Evolutionary conservation across 2,329 filamentous ascomycete species (phyloP).

Genomic region (Aspergillus versicolor): DNA sequence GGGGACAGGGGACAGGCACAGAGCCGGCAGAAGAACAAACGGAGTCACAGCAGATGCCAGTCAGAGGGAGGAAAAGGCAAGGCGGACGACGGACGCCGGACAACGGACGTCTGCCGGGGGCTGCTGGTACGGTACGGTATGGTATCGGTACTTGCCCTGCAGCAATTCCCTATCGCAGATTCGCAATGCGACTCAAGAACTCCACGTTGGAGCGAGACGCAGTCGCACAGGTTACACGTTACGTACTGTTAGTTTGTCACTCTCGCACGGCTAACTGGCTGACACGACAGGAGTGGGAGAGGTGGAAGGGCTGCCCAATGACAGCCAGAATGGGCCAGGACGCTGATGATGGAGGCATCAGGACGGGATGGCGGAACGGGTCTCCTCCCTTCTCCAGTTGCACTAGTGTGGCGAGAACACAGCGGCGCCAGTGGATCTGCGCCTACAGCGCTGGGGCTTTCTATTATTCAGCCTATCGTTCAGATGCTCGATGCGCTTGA

Average conservation of each 20-base stretch:
- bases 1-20: conserved; percentile 8
- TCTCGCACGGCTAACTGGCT: not conserved
- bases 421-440: not conserved
- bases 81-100: not conserved
- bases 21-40: conserved; percentile 9
- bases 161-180: not conserved
- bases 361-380: conserved; percentile 18
- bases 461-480: no score
- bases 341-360: not conserved
- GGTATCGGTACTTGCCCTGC: conserved; percentile 3
- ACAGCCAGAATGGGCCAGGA: not conserved
- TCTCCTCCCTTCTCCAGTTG: not conserved
- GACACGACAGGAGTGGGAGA: conserved; percentile 3
- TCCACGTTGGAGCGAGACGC: not conserved
- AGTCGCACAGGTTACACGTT: conserved; percentile 1
- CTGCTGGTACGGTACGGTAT: conserved; percentile 1
- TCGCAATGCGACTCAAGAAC: not conserved
- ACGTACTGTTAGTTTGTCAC: not conserved
- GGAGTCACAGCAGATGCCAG: conserved; percentile 11
- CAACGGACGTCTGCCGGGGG: not conserved
- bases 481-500: no score
- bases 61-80: conserved; percentile 3
- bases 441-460: no score
- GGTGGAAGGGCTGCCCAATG: not conserved
- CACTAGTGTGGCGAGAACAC: conserved; percentile 6